Base-by-base conservation (phyloP, 768 basidiomycete genomes). In the Tylopilus felleus region DNA sequence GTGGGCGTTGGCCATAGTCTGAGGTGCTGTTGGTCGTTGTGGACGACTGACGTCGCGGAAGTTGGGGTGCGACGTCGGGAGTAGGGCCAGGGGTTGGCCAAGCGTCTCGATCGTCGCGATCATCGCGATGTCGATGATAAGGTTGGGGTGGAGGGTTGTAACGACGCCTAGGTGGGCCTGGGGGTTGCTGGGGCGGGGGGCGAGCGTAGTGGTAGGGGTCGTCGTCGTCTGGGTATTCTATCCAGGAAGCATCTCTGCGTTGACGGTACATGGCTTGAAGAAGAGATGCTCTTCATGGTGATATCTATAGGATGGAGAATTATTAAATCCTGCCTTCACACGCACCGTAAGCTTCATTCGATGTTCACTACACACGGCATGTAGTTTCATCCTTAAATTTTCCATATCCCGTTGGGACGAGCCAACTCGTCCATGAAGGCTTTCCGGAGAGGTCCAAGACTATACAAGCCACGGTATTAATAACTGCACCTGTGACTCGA, bases 91-190 rank as follows among this genome's bases (percentile, higher is more conserved):
- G 21, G 0, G 55, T 21, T 12, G 45, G 17, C 64, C 63, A 55
- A 7, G 50, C 10, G 9, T 65, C 60, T 21, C 63, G 53, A 53
- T 63, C 64, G 35, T 66, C 58, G 9, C 64, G 53, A 53, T 64
- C 64, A 33, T 64, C 59, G 9, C 59, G 65, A 64, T 64, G 52
- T 47, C 64, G 55, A 19, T 48, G 55, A 36, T 65, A 61, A 49
- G 46, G 27, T 42, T 56, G 59, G 0, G 39, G 47, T 2, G 51
- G 61, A 22, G 39, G 39, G 39, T 22, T 22, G 39, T 22, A 16
- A 23, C 61, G 64, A 1, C 61, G 61, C 49, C 64, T 65, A 27
- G 59, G 28, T 19, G 42, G 9, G 12, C 28, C 31, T 1, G 50
- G 21, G 8, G 45, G 12, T 22, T 65, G 60, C 22, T 50, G 60